These are phyloP conservation scores for Erysimum pusillum DNA, from an alignment of 441 rosid species.

Conservation along the genomic window DNA sequence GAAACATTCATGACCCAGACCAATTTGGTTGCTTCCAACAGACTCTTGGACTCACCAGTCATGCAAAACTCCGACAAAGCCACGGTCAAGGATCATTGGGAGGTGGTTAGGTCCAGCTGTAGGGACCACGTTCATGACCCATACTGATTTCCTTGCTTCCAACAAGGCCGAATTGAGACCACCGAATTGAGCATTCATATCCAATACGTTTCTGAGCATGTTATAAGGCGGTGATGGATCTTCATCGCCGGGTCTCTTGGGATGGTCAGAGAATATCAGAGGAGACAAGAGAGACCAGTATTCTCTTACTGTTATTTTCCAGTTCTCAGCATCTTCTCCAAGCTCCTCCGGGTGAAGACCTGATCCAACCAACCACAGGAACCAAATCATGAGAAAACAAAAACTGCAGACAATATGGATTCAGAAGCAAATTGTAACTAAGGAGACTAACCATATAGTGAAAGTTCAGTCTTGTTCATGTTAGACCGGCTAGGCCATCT, in stretches of 20 bases:
- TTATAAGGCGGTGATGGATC: conserved; percentile 98
- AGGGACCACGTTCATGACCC: conserved; percentile 99
- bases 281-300: conserved; percentile 99
- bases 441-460: conserved; percentile 68
- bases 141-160: conserved; percentile 81
- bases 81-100: conserved; percentile 90
- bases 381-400: conserved; percentile 1
- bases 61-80: conserved; percentile 90
- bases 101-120: conserved; percentile 83
- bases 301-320: conserved; percentile 69
- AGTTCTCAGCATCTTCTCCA: conserved; percentile 67
- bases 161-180: conserved; percentile 87
- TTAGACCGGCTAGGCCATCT: conserved; percentile 90
- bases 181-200: conserved; percentile 96
- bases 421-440: conserved; percentile 20
- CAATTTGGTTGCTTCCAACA: not conserved
- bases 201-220: conserved; percentile 95
- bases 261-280: conserved; percentile 97
- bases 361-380: conserved; percentile 45
- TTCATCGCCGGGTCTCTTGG: conserved; percentile 98
- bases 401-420: conserved; percentile 16
- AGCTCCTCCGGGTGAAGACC: conserved; percentile 79
- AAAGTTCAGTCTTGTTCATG: conserved; percentile 84
- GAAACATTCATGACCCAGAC: not conserved
- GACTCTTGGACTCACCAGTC: conserved; percentile 74